Percentiles rank a stretch among this genome's conserved stretches.
Evolutionary conservation across 805 yeast genomes (phyloP).

Genomic region (Wickerhamiella galacta): DNA sequence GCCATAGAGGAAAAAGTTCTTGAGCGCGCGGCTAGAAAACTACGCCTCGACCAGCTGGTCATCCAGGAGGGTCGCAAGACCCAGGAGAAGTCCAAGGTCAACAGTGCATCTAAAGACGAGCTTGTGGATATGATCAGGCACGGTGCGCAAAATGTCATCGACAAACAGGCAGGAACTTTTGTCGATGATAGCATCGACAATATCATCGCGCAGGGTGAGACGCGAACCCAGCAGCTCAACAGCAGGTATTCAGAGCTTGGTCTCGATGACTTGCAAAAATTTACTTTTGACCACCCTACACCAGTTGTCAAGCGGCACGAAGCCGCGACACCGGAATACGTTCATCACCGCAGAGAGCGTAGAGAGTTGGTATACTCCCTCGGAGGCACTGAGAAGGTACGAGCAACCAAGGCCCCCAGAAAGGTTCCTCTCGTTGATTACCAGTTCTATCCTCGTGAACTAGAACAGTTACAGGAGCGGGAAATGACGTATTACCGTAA

Average conservation of each 20-base stretch:
- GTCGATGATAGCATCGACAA: constrained; percentile 50
- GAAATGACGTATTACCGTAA: constrained; percentile 68
- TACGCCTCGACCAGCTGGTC: constrained; percentile 82
- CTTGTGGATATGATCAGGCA: constrained; percentile 88
- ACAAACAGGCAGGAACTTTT: constrained; percentile 23
- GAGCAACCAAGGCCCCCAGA: constrained; percentile 68
- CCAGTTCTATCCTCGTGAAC: constrained; percentile 64
- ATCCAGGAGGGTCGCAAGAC: constrained; percentile 68
- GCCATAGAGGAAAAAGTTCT: constrained; percentile 94
- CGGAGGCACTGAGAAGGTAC: constrained; percentile 52
- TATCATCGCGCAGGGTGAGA: constrained; percentile 64
- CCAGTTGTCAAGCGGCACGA: constrained; percentile 1
- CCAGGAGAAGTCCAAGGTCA: constrained; percentile 15
- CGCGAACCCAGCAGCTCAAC: constrained; percentile 61
- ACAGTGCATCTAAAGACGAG: constrained; percentile 48
- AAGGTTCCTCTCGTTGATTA: constrained; percentile 70
- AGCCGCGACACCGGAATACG: constrained; percentile 7
- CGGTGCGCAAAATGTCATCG: constrained; percentile 83
- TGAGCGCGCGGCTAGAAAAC: constrained; percentile 89
- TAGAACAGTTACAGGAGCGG: constrained; percentile 58
- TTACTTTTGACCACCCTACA: constrained; percentile 46
- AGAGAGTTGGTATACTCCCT: constrained; percentile 53
- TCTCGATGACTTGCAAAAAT: constrained; percentile 81
- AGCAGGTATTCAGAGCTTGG: constrained; percentile 74
- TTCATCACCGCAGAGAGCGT: constrained; percentile 29